Conservation (phyloP, 78 protist genomes). For the Pelomyxa schiedti region DNA sequence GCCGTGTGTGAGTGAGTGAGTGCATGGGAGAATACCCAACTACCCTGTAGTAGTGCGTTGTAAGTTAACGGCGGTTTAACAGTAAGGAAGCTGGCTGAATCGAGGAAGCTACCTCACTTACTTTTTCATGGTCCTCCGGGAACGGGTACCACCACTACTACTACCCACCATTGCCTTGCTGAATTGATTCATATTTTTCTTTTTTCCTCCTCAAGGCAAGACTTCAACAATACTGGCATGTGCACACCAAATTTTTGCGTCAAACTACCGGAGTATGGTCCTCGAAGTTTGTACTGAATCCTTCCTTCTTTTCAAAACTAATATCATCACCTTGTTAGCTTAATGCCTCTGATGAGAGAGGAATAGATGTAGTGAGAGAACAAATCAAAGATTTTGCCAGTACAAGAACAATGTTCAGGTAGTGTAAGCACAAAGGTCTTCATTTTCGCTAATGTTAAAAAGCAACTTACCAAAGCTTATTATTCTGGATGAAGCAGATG, state of each 20-base stretch:
- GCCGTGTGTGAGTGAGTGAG: no score
- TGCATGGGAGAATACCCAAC: no score
- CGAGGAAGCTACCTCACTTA: conserved; percentile 76
- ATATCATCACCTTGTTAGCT: conserved; percentile 19
- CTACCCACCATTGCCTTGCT: no score
- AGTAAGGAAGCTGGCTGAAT: conserved; percentile 27
- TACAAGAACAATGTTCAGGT: conserved; percentile 70
- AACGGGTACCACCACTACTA: no score
- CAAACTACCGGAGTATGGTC: conserved; percentile 45
- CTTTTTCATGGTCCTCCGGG: conserved; percentile 98
- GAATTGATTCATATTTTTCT: no score
- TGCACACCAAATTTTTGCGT: conserved; percentile 80
- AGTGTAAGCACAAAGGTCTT: neutral
- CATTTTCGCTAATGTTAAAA: neutral
- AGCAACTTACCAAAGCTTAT: conserved; percentile 81
- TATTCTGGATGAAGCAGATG: conserved; percentile 97
- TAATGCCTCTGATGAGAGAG: conserved; percentile 98
- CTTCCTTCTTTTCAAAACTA: neutral
- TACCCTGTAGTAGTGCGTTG: no score
- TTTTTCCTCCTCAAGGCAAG: no score
- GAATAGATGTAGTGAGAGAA: conserved; percentile 95
- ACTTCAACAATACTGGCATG: conserved; percentile 93
- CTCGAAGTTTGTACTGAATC: conserved; percentile 51
- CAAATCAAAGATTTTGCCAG: conserved; percentile 97
- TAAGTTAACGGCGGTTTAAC: neutral